These are phyloP conservation scores for Albatrellus ellisii DNA, from an alignment of 768 basidiomycete species.

Conservation along the genomic window DNA sequence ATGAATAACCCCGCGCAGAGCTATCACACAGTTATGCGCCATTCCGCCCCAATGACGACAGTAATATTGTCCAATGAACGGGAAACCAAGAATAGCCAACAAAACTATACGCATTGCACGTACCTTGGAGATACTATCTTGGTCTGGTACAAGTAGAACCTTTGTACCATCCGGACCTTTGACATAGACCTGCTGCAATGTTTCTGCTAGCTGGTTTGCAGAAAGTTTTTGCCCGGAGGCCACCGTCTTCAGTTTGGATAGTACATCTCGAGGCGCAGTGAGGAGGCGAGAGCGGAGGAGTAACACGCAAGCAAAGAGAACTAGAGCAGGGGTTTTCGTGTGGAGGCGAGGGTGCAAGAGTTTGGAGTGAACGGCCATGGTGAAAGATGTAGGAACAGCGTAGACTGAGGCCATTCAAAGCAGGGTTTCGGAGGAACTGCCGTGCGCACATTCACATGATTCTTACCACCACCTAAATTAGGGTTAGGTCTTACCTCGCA, in stretches of 20 bases:
- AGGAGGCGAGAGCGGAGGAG: not conserved
- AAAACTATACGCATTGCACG: slow-evolving; percentile 9
- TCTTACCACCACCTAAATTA: not conserved
- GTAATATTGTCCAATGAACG: not conserved
- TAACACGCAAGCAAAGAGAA: not conserved
- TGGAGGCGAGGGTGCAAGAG: not conserved
- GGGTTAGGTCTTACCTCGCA: not conserved
- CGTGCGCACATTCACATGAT: not conserved
- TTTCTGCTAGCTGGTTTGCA: slow-evolving; percentile 29
- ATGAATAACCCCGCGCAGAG: not conserved
- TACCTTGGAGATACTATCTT: slow-evolving; percentile 51
- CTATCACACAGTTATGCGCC: not conserved
- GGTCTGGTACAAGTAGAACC: slow-evolving; percentile 54
- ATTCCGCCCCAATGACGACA: not conserved
- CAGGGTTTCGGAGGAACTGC: not conserved
- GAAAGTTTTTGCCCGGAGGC: not conserved
- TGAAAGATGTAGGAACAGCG: not conserved
- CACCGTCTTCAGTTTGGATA: not conserved
- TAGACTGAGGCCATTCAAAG: not conserved
- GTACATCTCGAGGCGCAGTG: too few species aligned
- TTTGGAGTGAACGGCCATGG: not conserved
- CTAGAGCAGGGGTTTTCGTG: not conserved
- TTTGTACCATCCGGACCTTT: slow-evolving; percentile 44
- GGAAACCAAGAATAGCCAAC: not conserved
- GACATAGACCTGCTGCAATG: slow-evolving; percentile 51